A percentile compares a stretch with the other conserved stretches of the same genome.
phyloP scores from a whole-genome alignment of 805 yeast species.

The Blastobotrys americana region DNA sequence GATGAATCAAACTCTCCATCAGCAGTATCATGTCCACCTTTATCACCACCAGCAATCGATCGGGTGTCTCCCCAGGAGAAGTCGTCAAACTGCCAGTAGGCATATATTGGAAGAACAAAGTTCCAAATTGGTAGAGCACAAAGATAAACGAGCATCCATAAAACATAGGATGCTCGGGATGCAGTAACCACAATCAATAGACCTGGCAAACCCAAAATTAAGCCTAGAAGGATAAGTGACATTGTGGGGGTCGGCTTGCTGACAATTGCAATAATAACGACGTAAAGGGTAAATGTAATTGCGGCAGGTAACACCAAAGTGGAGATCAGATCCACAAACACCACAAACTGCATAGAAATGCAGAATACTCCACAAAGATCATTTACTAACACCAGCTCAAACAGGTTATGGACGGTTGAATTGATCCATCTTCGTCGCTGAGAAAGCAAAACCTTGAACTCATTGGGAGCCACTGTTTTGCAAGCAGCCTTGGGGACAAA shows the following conservation, averaged over 20 bases:
- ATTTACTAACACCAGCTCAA: constrained; percentile 76
- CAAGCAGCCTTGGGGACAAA: constrained; percentile 89
- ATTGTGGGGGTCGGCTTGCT: constrained; percentile 69
- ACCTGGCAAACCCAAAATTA: constrained; percentile 84
- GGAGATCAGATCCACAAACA: constrained; percentile 76
- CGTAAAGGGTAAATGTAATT: constrained; percentile 72
- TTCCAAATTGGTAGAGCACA: constrained; percentile 91
- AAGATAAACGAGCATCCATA: constrained; percentile 75
- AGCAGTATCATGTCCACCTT: constrained; percentile 56
- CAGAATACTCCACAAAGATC: constrained; percentile 93
- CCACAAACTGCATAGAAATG: constrained; percentile 90
- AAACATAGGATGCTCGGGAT: constrained; percentile 51
- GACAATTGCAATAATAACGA: constrained; percentile 61
- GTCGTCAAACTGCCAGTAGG: constrained; percentile 94
- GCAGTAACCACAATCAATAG: constrained; percentile 73
- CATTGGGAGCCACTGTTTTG: constrained; percentile 83
- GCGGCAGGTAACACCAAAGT: constrained; percentile 88
- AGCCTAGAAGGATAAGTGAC: constrained; percentile 66
- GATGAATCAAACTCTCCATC: constrained; percentile 91
- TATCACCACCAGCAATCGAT: constrained; percentile 59
- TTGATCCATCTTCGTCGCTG: constrained; percentile 97
- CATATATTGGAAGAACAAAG: constrained; percentile 72
- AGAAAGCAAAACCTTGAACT: constrained; percentile 69
- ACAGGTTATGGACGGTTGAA: constrained; percentile 85
- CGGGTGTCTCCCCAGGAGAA: constrained; percentile 97